A percentile compares a stretch with the other conserved stretches of the same genome.
Conservation (phyloP, 2,329 filamentous ascomycete species). For the Microcyclosporella mali region DNA sequence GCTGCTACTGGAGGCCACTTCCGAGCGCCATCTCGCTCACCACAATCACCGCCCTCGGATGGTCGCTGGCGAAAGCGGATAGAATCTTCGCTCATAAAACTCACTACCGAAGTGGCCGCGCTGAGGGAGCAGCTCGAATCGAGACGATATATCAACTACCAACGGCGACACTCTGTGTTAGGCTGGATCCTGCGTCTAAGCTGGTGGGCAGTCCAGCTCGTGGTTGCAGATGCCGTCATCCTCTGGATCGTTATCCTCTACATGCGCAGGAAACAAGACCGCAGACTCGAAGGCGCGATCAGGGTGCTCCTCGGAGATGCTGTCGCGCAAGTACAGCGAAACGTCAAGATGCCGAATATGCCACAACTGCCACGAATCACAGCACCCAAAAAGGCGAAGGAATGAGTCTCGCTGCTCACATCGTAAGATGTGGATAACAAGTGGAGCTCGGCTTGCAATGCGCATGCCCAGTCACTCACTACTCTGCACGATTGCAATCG, state of each 20-base stretch:
- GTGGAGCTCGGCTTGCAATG: not conserved
- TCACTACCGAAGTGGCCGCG: constrained; percentile 89
- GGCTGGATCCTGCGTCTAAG: constrained; percentile 66
- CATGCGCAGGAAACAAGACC: constrained; percentile 65
- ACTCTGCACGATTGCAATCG: not conserved
- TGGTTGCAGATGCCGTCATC: constrained; percentile 64
- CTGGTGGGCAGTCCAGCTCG: constrained; percentile 65
- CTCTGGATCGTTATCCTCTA: constrained; percentile 62
- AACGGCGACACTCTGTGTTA: constrained; percentile 57
- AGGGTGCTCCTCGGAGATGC: constrained; percentile 53
- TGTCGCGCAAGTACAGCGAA: constrained; percentile 31
- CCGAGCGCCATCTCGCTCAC: constrained; percentile 6
- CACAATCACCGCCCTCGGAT: constrained; percentile 28
- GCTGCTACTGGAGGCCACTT: constrained; percentile 9
- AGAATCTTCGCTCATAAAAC: constrained; percentile 76
- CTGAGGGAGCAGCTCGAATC: constrained; percentile 83
- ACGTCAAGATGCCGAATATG: constrained; percentile 32
- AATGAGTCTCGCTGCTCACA: constrained; percentile 5
- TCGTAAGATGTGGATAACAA: not conserved
- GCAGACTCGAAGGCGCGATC: constrained; percentile 66
- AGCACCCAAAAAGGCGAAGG: constrained; percentile 11
- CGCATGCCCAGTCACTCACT: too few species aligned
- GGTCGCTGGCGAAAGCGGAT: constrained; percentile 72
- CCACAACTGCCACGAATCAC: constrained; percentile 25
- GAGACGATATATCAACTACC: constrained; percentile 63